These are phyloP conservation scores for Cicer cuneatum DNA, from an alignment of 306 rosid genomes.

Conservation along the genomic window DNA sequence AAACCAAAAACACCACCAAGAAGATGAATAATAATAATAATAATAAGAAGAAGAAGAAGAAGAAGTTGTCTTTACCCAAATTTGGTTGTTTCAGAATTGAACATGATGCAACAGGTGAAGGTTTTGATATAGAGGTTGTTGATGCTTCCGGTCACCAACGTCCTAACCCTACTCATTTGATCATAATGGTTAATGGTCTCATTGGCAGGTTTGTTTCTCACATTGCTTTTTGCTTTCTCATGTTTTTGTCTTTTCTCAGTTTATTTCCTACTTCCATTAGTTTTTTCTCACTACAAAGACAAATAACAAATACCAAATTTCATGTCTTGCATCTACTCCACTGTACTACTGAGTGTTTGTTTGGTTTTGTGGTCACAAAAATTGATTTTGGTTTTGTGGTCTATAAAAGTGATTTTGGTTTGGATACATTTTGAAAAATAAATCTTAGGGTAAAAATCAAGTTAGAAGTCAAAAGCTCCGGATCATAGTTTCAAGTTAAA, in stretches of 20 bases:
- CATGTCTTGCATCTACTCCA: too few species aligned
- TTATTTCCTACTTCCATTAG: background rate
- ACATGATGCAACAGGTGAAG: conserved; percentile 49
- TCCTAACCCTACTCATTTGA: conserved; percentile 62
- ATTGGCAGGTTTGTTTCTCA: conserved; percentile 64
- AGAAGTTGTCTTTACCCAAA: conserved; percentile 45
- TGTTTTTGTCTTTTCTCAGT: background rate
- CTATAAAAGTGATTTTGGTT: too few species aligned
- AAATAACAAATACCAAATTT: too few species aligned
- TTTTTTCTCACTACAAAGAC: too few species aligned
- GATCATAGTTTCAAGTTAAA: too few species aligned
- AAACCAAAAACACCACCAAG: background rate
- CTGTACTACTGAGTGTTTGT: too few species aligned
- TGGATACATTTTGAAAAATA: too few species aligned
- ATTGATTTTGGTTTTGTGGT: too few species aligned
- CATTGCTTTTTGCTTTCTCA: too few species aligned
- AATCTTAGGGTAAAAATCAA: too few species aligned
- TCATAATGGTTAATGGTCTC: conserved; percentile 84
- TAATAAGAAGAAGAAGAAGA: conserved; percentile 37
- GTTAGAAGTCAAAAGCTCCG: too few species aligned
- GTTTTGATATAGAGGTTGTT: conserved; percentile 64
- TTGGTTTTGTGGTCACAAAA: too few species aligned
- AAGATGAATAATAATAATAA: conserved; percentile 6
- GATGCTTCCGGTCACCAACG: conserved; percentile 49
- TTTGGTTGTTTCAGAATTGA: conserved; percentile 65